Evolutionary conservation across 768 basidiomycete genomes (phyloP).

Genomic region (Boletus bicolor): DNA sequence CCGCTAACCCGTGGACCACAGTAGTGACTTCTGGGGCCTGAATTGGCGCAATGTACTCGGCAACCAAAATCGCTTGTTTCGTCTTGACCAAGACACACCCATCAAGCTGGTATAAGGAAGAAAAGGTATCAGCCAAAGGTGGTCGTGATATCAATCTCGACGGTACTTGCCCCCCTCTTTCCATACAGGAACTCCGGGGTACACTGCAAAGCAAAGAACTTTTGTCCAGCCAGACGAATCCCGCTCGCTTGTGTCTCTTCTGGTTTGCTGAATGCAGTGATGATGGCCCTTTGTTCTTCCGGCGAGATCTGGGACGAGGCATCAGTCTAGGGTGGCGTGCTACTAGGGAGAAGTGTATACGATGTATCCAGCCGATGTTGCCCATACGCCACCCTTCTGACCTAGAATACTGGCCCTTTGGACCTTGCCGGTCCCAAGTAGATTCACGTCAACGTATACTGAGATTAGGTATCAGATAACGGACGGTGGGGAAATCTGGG

Average conservation of each 20-base stretch:
- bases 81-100: constrained; percentile 77
- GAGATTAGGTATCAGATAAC: constrained; percentile 37
- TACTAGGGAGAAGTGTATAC: constrained; percentile 2
- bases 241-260: constrained; percentile 51
- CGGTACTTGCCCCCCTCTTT: constrained; percentile 66
- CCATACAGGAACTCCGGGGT: constrained; percentile 57
- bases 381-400: constrained; percentile 30
- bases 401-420: constrained; percentile 57
- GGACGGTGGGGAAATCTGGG: background rate
- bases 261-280: constrained; percentile 42
- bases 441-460: constrained; percentile 83
- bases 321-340: background rate
- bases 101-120: constrained; percentile 48
- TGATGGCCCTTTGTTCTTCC: constrained; percentile 24
- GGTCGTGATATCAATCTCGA: background rate
- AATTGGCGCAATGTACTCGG: constrained; percentile 62
- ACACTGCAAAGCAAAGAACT: constrained; percentile 68
- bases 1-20: constrained; percentile 66
- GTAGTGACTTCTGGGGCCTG: constrained; percentile 66
- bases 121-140: background rate
- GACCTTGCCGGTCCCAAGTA: constrained; percentile 71
- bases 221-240: constrained; percentile 60
- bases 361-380: constrained; percentile 20
- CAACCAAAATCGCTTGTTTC: constrained; percentile 79
- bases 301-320: constrained; percentile 14